These are phyloP conservation scores for Candida frijolesensis DNA, from an alignment of 1,139 yeast species.

Conservation along the genomic window DNA sequence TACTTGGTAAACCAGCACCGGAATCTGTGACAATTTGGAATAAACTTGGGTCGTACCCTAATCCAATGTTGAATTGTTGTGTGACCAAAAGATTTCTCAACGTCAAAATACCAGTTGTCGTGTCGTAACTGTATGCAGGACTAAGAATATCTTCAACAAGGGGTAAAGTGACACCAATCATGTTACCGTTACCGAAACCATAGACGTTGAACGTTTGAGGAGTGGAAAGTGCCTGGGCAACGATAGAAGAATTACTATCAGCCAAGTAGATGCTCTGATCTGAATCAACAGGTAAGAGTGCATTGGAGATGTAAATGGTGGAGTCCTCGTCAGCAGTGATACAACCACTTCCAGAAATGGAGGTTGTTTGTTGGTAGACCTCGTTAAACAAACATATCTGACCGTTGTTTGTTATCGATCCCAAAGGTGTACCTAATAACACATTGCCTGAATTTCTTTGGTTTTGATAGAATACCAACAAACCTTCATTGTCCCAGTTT, in stretches of 20 bases:
- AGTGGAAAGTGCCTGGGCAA: too few relatives aligned
- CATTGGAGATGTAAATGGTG: neutral
- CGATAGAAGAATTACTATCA: neutral
- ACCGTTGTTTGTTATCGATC: neutral
- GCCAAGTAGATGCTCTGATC: neutral
- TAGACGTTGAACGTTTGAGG: slow-evolving; percentile 21
- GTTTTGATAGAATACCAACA: neutral
- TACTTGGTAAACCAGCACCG: too few relatives aligned
- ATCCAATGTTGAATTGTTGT: too few relatives aligned
- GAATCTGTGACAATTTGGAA: too few relatives aligned
- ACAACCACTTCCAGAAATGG: neutral
- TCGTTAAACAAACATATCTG: too few relatives aligned
- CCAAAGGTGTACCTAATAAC: neutral
- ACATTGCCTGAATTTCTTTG: neutral
- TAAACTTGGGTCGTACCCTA: too few relatives aligned
- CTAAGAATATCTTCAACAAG: too few relatives aligned
- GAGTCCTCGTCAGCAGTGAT: neutral
- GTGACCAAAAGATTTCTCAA: too few relatives aligned
- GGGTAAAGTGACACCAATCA: too few relatives aligned
- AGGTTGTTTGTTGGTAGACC: neutral
- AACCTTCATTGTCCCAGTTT: neutral
- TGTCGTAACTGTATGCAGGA: too few relatives aligned
- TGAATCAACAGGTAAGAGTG: neutral
- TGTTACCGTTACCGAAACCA: too few relatives aligned
- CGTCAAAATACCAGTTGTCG: too few relatives aligned